Evolutionary conservation across 1,284 basidiomycete genomes (phyloP).

Genomic region (Rhodotorula sp.): DNA sequence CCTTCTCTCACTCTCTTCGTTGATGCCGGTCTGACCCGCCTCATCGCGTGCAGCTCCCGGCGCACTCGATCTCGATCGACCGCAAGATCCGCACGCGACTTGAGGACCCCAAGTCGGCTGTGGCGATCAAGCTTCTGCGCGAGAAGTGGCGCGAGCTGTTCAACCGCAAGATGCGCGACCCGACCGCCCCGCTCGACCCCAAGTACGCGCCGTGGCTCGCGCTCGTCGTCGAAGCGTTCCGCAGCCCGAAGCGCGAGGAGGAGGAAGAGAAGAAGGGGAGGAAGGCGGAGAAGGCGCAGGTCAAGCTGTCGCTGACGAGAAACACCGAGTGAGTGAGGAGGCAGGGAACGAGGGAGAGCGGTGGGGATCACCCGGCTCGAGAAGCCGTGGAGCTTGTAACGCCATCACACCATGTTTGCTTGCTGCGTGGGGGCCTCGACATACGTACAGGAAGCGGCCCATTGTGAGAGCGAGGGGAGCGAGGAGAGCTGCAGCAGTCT

Average conservation of each 20-base stretch:
- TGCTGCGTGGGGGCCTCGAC: too few species aligned
- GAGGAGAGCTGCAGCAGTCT: too few species aligned
- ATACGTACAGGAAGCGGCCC: too few species aligned
- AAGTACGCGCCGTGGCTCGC: conserved; percentile 71
- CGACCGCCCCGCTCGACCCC: conserved; percentile 62
- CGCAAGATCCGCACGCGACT: conserved; percentile 78
- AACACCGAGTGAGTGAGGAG: not conserved
- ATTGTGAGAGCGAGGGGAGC: too few species aligned
- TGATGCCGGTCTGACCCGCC: not conserved
- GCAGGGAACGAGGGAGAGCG: not conserved
- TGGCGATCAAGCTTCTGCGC: conserved; percentile 81
- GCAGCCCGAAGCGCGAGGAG: conserved; percentile 20
- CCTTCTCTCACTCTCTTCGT: too few species aligned
- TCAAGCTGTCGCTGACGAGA: conserved; percentile 22
- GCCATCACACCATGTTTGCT: not conserved
- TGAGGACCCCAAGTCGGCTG: conserved; percentile 64
- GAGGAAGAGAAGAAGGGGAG: conserved; percentile 24
- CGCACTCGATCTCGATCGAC: conserved; percentile 75
- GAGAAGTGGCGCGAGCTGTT: conserved; percentile 66
- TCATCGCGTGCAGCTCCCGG: conserved; percentile 60
- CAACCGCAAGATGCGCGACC: conserved; percentile 58
- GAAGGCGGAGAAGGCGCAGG: conserved; percentile 12
- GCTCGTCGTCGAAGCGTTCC: conserved; percentile 60
- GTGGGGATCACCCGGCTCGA: too few species aligned
- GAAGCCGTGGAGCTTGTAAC: not conserved